Evolutionary conservation across 805 yeast species (phyloP).

Genomic region (Kodamaea hsintzibuensis): DNA sequence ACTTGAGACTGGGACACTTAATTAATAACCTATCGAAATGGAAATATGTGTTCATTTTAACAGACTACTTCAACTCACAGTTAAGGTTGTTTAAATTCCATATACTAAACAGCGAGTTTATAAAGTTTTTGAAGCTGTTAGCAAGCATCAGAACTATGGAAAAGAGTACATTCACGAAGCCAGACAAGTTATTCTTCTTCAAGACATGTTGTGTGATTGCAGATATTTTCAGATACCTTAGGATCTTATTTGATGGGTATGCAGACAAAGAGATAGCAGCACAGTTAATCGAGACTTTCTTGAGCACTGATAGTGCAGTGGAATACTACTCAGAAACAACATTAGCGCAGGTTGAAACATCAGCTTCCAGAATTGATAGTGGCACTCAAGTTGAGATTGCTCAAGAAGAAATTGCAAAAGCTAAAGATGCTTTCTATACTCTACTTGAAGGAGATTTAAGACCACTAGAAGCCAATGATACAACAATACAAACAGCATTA

Average conservation of each 20-base stretch:
- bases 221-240: constrained; percentile 20
- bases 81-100: constrained; percentile 20
- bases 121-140: constrained; percentile 25
- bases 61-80: constrained; percentile 20
- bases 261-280: constrained; percentile 21
- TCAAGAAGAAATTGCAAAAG: constrained; percentile 7
- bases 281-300: not conserved
- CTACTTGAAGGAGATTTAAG: not conserved
- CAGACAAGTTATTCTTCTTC: constrained; percentile 3
- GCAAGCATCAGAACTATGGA: constrained; percentile 16
- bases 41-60: constrained; percentile 26
- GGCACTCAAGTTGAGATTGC: constrained; percentile 1
- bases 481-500: not conserved
- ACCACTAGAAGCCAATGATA: not conserved
- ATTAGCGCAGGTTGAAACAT: constrained; percentile 1
- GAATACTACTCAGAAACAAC: constrained; percentile 3
- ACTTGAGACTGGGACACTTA: constrained; percentile 21
- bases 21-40: constrained; percentile 26
- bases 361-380: not conserved
- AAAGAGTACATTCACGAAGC: not conserved
- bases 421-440: not conserved
- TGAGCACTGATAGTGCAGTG: not conserved
- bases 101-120: constrained; percentile 21
- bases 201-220: constrained; percentile 9
- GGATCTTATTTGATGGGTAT: constrained; percentile 34